Evolutionary conservation across 257 asterid genomes (phyloP), one percentile per base, ranked within the genome.

Genomic region (Fraxinus quadrangulata): DNA sequence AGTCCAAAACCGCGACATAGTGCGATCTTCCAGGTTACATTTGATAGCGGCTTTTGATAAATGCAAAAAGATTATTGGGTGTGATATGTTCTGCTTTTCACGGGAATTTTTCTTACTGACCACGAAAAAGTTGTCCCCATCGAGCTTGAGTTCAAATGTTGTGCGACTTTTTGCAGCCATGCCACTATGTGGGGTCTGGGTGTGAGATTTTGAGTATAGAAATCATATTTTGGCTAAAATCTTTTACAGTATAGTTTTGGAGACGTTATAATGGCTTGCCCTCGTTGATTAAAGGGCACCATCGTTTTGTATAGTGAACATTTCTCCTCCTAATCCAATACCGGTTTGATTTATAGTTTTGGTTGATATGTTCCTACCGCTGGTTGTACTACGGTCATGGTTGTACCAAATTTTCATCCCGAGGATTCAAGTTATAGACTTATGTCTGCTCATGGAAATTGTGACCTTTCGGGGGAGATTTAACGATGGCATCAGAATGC

Each of bases 11-110:
- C 97, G 71, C 80, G 78, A 74, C 75, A 72, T 54, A 83, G 79
- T 13, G 81, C 82, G 31, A 88, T 83, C 6, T 88, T 87, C 88
- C 89, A 79, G 84, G 93, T 88, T 45, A 85, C 93, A 0, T 92
- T 91, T 23, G 93, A 88, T 47, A 80, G 80, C 28, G 82, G 81
- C 37, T 75, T 85, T 76, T 87, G 83, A 84, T 70, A 39, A 66
- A 51, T 75, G 19, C 10, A 6, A 77, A 49, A 73, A 75, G 61
- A 63, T 73, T 74, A 37, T 74, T 12, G 70, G 23, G 21, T 83
- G 83, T 79, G 81, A 36, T 78, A 72, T 75, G 59, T 59, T 78
- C 70, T 82, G 72, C 71, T 67, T 81, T 70, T 40, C 13, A 4
- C 76, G 84, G 42, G 69, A 37, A 54, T 13, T 70, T 73, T 85